A percentile compares a stretch with the other conserved stretches of the same genome.
phyloP scores from a whole-genome alignment of 179 eudicot species.

The Gypsophila paniculata region DNA sequence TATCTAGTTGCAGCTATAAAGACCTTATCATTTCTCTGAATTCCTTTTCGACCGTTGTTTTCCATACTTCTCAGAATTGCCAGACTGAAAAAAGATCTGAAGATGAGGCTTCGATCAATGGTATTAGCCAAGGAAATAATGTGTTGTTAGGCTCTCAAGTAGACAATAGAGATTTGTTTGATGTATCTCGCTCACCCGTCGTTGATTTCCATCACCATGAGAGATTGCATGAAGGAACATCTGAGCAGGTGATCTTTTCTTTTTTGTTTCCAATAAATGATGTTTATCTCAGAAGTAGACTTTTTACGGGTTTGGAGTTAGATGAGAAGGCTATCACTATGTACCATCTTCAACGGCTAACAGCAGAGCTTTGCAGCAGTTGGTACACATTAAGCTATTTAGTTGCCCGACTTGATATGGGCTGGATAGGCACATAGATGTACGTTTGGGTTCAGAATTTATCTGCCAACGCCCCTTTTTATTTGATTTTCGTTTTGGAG shows the following conservation, averaged over 20 bases:
- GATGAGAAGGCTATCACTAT: not conserved
- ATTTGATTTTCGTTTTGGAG: not conserved
- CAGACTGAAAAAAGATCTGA: constrained; percentile 33
- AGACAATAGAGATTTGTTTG: constrained; percentile 39
- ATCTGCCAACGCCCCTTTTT: not conserved
- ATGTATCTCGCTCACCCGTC: constrained; percentile 55
- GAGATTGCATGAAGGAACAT: constrained; percentile 47
- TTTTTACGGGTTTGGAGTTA: not conserved
- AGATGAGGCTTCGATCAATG: constrained; percentile 33
- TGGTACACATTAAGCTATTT: not conserved
- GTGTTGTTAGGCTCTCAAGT: constrained; percentile 46
- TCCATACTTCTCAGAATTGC: constrained; percentile 42
- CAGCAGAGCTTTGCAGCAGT: not conserved
- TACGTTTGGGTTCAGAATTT: not conserved
- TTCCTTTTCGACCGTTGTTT: constrained; percentile 13
- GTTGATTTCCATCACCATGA: constrained; percentile 70
- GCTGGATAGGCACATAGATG: not conserved
- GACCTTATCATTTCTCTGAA: not conserved
- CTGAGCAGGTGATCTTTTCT: constrained; percentile 45
- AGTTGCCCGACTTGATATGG: not conserved
- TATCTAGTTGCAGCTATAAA: not conserved
- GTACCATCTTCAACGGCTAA: not conserved
- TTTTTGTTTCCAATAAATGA: not conserved
- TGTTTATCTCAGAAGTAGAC: constrained; percentile 5
- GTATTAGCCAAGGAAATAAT: constrained; percentile 37